Percentiles rank a stretch among this genome's conserved stretches.
These are phyloP conservation scores for Evansstolkia leycettana DNA, from an alignment of 495 filamentous ascomycete species.

Conservation along the genomic window DNA sequence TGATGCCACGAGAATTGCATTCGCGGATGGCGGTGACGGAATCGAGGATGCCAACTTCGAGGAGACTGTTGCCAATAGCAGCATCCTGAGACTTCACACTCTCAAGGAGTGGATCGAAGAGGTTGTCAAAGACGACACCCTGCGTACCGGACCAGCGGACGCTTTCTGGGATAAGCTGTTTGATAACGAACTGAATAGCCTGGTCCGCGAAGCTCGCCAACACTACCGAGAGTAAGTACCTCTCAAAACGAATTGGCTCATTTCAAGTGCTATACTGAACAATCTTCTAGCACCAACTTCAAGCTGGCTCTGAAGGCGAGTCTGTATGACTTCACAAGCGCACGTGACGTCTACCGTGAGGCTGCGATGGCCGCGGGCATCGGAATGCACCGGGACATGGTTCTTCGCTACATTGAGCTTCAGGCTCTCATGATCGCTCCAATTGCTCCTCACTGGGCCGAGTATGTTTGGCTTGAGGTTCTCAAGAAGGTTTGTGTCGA, in stretches of 20 bases:
- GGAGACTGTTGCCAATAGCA: constrained; percentile 83
- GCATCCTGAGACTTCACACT: constrained; percentile 73
- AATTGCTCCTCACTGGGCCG: constrained; percentile 87
- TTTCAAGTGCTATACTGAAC: constrained; percentile 27
- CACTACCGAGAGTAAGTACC: constrained; percentile 61
- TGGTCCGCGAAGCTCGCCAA: constrained; percentile 59
- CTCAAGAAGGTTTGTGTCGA: constrained; percentile 49
- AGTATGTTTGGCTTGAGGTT: constrained; percentile 86
- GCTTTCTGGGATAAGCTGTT: constrained; percentile 82
- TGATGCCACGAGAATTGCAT: constrained; percentile 79
- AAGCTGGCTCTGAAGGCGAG: constrained; percentile 85
- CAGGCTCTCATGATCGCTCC: constrained; percentile 70
- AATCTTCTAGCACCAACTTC: constrained; percentile 49
- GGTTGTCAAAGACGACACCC: constrained; percentile 52
- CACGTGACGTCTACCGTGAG: constrained; percentile 87
- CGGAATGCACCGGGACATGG: constrained; percentile 70
- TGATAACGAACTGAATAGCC: constrained; percentile 82
- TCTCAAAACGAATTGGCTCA: neutral
- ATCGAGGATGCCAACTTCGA: constrained; percentile 97
- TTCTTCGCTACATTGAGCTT: constrained; percentile 70
- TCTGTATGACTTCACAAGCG: constrained; percentile 78
- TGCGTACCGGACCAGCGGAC: constrained; percentile 62
- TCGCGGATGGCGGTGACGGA: constrained; percentile 90
- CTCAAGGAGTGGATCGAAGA: constrained; percentile 92
- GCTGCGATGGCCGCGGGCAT: constrained; percentile 57